These are phyloP conservation scores for Talaromyces sp. DNA, from an alignment of 2,329 filamentous ascomycete genomes.

Conservation along the genomic window DNA sequence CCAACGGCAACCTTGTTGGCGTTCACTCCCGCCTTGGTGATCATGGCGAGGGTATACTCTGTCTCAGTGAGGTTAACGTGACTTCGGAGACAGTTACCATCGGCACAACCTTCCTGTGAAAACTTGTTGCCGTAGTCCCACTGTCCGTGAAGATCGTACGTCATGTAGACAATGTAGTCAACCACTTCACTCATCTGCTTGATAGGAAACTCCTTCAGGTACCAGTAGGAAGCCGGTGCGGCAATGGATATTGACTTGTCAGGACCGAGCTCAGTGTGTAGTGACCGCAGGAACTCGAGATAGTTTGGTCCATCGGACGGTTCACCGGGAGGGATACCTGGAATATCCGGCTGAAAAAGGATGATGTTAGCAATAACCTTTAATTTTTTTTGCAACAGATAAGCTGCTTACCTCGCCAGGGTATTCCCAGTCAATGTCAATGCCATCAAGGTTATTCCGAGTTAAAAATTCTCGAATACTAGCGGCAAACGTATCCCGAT, in stretches of 20 bases:
- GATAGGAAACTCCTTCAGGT: not conserved
- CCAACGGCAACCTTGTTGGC: slow-evolving; percentile 26
- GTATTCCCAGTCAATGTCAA: slow-evolving; percentile 35
- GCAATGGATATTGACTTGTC: not conserved
- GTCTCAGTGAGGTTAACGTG: slow-evolving; percentile 30
- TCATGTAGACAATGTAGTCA: slow-evolving; percentile 35
- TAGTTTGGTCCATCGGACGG: not conserved
- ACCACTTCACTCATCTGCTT: slow-evolving; percentile 19
- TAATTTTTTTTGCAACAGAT: too few species aligned
- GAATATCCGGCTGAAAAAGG: not conserved
- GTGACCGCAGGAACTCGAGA: not conserved
- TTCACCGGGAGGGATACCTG: not conserved
- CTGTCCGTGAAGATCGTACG: slow-evolving; percentile 31
- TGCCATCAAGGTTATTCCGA: slow-evolving; percentile 36
- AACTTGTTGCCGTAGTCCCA: slow-evolving; percentile 19
- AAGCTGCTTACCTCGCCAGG: slow-evolving; percentile 18
- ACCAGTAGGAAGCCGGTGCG: not conserved
- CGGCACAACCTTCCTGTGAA: slow-evolving; percentile 17
- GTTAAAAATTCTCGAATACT: slow-evolving; percentile 37
- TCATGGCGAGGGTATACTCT: slow-evolving; percentile 1
- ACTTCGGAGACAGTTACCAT: slow-evolving; percentile 28
- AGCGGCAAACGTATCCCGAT: slow-evolving; percentile 32
- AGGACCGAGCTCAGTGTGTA: not conserved
- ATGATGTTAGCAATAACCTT: too few species aligned
- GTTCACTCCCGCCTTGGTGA: slow-evolving; percentile 5